These are phyloP conservation scores for Cordyceps tenuipes DNA, from an alignment of 2,329 filamentous ascomycete species.

Conservation along the genomic window DNA sequence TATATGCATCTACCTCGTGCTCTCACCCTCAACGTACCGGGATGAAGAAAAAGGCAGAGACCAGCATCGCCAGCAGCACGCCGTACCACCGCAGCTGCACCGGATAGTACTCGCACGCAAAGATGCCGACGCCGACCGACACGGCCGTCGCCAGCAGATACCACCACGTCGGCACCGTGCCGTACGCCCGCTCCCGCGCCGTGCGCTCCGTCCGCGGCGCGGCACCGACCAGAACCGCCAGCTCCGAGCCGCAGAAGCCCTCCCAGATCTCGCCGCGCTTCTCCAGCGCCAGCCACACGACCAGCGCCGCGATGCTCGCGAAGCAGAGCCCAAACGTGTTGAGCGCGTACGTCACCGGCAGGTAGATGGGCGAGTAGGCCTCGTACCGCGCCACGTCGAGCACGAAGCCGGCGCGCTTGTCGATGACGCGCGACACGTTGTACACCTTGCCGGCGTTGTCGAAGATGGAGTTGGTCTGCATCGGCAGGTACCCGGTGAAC, in stretches of 20 bases:
- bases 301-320: conserved; percentile 36
- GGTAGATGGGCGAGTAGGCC: conserved; percentile 41
- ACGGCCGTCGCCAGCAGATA: conserved; percentile 16
- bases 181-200: conserved; percentile 15
- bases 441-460: conserved; percentile 44
- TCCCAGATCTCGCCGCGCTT: conserved; percentile 20
- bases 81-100: conserved; percentile 27
- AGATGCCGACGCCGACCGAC: conserved; percentile 21
- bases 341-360: conserved; percentile 35
- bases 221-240: background rate
- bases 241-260: conserved; percentile 11
- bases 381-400: conserved; percentile 42
- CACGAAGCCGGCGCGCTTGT: conserved; percentile 28
- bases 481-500: conserved; percentile 43
- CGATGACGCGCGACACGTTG: conserved; percentile 40
- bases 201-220: background rate
- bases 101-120: conserved; percentile 23
- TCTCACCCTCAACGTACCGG: no score
- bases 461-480: conserved; percentile 43
- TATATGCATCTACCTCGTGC: no score
- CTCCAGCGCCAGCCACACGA: conserved; percentile 24
- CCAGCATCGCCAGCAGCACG: conserved; percentile 20
- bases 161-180: conserved; percentile 20
- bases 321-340: conserved; percentile 46
- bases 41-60: conserved; percentile 23